These are phyloP conservation scores for Chloroidium sp. DNA, from an alignment of 163 green algal species.

Conservation along the genomic window DNA sequence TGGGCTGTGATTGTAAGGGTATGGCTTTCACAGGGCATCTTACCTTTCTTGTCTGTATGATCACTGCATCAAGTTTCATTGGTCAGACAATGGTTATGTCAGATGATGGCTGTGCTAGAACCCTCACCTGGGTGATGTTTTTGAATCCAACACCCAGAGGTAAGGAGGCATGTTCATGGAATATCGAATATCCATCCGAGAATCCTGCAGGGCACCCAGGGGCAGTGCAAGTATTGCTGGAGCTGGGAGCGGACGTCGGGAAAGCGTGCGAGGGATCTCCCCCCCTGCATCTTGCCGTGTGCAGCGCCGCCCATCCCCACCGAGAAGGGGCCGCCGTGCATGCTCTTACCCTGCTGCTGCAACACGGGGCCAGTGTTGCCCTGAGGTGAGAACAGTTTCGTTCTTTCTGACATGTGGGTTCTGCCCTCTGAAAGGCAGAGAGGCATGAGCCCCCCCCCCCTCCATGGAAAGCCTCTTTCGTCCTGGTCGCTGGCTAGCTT, in stretches of 20 bases:
- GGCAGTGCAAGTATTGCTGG: slow-evolving; percentile 38
- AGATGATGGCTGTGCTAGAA: neutral
- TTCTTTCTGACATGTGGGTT: neutral
- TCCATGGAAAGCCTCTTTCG: neutral
- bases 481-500: neutral
- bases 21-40: neutral
- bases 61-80: no score
- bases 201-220: slow-evolving; percentile 33
- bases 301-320: slow-evolving; percentile 20
- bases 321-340: slow-evolving; percentile 19
- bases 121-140: no score
- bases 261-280: slow-evolving; percentile 52
- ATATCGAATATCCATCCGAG: neutral
- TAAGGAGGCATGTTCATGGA: neutral
- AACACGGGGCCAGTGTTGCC: slow-evolving; percentile 16
- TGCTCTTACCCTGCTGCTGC: slow-evolving; percentile 38
- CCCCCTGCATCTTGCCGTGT: slow-evolving; percentile 48
- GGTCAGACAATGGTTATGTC: neutral
- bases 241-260: slow-evolving; percentile 19
- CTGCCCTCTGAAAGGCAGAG: no score
- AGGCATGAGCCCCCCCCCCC: neutral
- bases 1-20: neutral
- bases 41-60: neutral
- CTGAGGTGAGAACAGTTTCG: slow-evolving; percentile 32
- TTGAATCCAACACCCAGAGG: neutral